A percentile compares a stretch with the other conserved stretches of the same genome.
Evolutionary conservation across 2,329 filamentous ascomycete species (phyloP).

Genomic region (Venturiaceae sp.): DNA sequence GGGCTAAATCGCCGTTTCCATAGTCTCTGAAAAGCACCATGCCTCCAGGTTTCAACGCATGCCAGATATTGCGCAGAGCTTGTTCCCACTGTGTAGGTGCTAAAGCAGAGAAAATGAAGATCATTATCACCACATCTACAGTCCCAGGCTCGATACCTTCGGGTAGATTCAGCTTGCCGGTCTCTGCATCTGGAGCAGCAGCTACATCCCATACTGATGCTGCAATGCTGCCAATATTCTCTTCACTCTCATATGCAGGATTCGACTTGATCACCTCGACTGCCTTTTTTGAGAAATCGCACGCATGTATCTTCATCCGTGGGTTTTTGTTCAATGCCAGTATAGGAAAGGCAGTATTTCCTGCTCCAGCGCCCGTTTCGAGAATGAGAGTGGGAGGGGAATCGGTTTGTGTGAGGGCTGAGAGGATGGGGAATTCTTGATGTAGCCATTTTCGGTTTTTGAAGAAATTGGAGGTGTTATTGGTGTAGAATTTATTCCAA

Average conservation of each 20-base stretch:
- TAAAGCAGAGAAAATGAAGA: constrained; percentile 95
- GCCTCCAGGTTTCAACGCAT: constrained; percentile 83
- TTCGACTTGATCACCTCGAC: constrained; percentile 84
- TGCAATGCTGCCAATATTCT: constrained; percentile 42
- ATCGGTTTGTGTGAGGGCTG: constrained; percentile 59
- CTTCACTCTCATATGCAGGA: constrained; percentile 59
- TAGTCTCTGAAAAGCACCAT: constrained; percentile 94
- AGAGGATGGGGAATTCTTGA: constrained; percentile 90
- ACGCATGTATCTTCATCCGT: constrained; percentile 76
- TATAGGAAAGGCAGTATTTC: constrained; percentile 93
- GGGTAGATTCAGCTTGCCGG: constrained; percentile 47
- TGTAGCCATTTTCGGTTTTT: constrained; percentile 96
- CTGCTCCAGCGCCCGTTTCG: constrained; percentile 90
- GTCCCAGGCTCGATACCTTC: constrained; percentile 66
- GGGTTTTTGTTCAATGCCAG: constrained; percentile 76
- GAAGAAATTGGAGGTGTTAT: constrained; percentile 96
- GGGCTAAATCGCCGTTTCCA: constrained; percentile 86
- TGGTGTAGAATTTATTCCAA: constrained; percentile 98
- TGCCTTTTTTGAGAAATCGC: constrained; percentile 91
- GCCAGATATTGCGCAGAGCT: constrained; percentile 72
- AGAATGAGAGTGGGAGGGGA: constrained; percentile 64
- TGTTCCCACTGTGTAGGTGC: constrained; percentile 75
- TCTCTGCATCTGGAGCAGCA: constrained; percentile 31
- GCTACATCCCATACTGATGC: constrained; percentile 95
- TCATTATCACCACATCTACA: constrained; percentile 86